Conservation (phyloP, 2,329 filamentous ascomycete genomes). For the Elsinoe arachidis region DNA sequence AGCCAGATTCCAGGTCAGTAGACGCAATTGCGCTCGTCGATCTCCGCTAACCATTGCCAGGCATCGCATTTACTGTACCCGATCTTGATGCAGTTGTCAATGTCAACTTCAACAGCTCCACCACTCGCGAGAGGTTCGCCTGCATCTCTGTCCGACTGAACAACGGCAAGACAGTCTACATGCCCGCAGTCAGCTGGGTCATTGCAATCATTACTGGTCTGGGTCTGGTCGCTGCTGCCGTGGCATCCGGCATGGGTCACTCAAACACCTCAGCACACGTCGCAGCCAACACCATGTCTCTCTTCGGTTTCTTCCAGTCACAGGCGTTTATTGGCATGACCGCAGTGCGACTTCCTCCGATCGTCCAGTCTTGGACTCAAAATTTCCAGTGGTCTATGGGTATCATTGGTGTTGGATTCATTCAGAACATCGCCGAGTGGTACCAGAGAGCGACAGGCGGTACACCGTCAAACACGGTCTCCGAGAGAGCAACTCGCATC, state of each 20-base stretch:
- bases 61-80: conserved; percentile 80
- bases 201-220: conserved; percentile 81
- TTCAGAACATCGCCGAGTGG: conserved; percentile 87
- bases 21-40: too few species aligned
- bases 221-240: conserved; percentile 72
- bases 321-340: conserved; percentile 87
- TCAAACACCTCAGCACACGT: conserved; percentile 92
- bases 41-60: too few species aligned
- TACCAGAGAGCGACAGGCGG: conserved; percentile 91
- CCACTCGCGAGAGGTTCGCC: conserved; percentile 58
- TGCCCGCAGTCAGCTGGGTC: conserved; percentile 79
- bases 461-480: conserved; percentile 68
- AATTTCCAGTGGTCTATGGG: conserved; percentile 99
- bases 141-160: conserved; percentile 83
- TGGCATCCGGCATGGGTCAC: conserved; percentile 83
- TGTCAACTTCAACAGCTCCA: conserved; percentile 68
- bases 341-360: conserved; percentile 70
- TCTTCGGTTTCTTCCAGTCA: conserved; percentile 90
- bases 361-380: conserved; percentile 88
- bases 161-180: conserved; percentile 86
- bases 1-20: conserved; percentile 62
- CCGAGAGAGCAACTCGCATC: conserved; percentile 63
- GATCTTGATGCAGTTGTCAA: conserved; percentile 82
- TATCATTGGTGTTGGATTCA: conserved; percentile 77
- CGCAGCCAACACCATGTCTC: conserved; percentile 84